Conservation (phyloP, 2,329 filamentous ascomycete species). For the Colletotrichum shisoi region DNA sequence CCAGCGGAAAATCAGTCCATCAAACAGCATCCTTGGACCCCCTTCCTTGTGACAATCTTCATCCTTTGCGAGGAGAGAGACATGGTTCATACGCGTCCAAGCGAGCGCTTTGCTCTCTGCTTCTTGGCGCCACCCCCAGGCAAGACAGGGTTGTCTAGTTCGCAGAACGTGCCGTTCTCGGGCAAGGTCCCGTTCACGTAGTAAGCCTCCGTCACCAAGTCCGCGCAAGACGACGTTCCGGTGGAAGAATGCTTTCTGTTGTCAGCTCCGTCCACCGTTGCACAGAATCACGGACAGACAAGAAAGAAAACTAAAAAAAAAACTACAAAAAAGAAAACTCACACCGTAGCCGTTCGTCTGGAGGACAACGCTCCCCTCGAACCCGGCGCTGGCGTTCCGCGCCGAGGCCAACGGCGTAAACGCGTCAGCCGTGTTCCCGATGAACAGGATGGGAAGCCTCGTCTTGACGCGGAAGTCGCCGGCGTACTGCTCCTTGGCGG, state of each 20-base stretch:
- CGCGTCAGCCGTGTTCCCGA: constrained; percentile 51
- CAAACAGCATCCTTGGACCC: no score
- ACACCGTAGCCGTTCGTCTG: constrained; percentile 50
- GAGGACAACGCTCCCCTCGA: constrained; percentile 51
- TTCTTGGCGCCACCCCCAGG: no score
- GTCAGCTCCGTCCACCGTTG: background rate
- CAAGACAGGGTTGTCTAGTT: constrained; percentile 32
- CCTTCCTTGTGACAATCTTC: no score
- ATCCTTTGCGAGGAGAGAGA: background rate
- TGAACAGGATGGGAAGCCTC: constrained; percentile 49
- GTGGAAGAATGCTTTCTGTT: background rate
- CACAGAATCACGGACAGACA: background rate
- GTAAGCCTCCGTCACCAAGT: constrained; percentile 36
- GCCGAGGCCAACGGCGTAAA: constrained; percentile 52
- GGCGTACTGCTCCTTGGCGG: constrained; percentile 49
- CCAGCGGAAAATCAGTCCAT: no score
- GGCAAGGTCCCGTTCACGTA: constrained; percentile 40
- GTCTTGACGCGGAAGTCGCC: constrained; percentile 48
- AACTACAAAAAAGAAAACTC: constrained; percentile 44
- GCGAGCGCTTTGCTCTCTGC: background rate
- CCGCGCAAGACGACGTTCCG: constrained; percentile 33
- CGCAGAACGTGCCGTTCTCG: constrained; percentile 36
- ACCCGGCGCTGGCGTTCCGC: constrained; percentile 48
- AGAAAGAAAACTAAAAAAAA: constrained; percentile 41
- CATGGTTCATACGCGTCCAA: background rate